Conservation (phyloP, 108 stramenopile species). For the Mayamaea pseudoterrestris region DNA sequence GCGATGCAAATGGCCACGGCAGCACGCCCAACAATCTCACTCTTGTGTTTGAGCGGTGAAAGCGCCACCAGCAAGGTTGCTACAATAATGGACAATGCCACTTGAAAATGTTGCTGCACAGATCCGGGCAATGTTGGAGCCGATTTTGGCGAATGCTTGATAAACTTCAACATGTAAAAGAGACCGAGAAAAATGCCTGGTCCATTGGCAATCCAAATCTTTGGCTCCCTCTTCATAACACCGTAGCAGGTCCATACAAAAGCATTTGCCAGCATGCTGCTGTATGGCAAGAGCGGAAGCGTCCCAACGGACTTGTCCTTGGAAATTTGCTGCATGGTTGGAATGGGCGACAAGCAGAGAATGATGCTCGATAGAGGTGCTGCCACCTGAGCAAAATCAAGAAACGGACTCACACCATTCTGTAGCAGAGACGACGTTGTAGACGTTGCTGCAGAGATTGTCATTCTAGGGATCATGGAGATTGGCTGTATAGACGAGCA, state of each 20-base stretch:
- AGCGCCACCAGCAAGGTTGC: slow-evolving; percentile 2
- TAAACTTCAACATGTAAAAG: slow-evolving; percentile 32
- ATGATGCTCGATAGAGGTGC: slow-evolving; percentile 33
- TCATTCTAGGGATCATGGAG: too few relatives aligned
- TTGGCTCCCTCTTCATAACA: slow-evolving; percentile 25
- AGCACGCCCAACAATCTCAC: slow-evolving; percentile 20
- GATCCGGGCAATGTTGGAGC: slow-evolving; percentile 29
- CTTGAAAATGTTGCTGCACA: slow-evolving; percentile 20
- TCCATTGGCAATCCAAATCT: slow-evolving; percentile 36
- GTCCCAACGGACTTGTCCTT: slow-evolving; percentile 38
- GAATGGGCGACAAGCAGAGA: slow-evolving; percentile 45
- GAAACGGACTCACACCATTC: too few relatives aligned
- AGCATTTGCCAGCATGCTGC: slow-evolving; percentile 44
- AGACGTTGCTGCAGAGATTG: too few relatives aligned
- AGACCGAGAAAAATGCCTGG: slow-evolving; percentile 36
- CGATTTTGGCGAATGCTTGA: slow-evolving; percentile 17
- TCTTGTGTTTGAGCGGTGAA: slow-evolving; percentile 2
- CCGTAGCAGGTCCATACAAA: slow-evolving; percentile 46
- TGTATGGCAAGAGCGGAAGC: slow-evolving; percentile 63
- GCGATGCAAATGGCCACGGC: slow-evolving; percentile 42
- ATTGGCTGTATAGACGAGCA: too few relatives aligned
- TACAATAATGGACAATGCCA: slow-evolving; percentile 6
- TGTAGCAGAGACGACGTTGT: too few relatives aligned
- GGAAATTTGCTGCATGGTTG: slow-evolving; percentile 45
- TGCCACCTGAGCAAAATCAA: too few relatives aligned